Percentiles rank a stretch among this genome's conserved stretches.
phyloP scores from a whole-genome alignment of 495 filamentous ascomycete genomes.

The Penicillium lividum region DNA sequence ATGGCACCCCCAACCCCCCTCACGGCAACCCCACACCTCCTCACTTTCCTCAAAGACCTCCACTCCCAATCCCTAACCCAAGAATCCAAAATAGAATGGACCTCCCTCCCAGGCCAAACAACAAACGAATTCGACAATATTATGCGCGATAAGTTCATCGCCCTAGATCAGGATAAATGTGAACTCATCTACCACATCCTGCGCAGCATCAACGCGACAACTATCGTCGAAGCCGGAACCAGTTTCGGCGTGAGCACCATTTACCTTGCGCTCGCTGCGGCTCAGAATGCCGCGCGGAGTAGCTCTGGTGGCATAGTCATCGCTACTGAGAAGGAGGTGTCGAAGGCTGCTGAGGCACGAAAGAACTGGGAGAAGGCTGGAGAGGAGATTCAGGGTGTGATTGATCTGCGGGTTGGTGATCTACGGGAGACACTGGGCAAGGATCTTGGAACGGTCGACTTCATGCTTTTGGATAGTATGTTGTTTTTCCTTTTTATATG shows the following conservation, averaged over 20 bases:
- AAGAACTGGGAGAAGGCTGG: constrained; percentile 52
- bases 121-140: constrained; percentile 32
- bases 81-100: constrained; percentile 28
- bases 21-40: constrained; percentile 20
- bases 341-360: constrained; percentile 47
- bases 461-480: constrained; percentile 59
- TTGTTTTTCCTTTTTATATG: not conserved
- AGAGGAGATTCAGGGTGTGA: constrained; percentile 38
- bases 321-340: constrained; percentile 57
- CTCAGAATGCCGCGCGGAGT: constrained; percentile 24
- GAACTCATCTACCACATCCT: constrained; percentile 53
- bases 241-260: constrained; percentile 62
- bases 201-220: constrained; percentile 44
- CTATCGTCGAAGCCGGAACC: constrained; percentile 58
- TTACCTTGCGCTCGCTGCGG: constrained; percentile 57
- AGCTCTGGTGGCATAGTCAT: constrained; percentile 45
- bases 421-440: constrained; percentile 50
- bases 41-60: constrained; percentile 25
- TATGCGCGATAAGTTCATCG: constrained; percentile 56
- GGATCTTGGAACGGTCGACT: constrained; percentile 49
- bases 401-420: constrained; percentile 59
- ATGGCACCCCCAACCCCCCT: constrained; percentile 24
- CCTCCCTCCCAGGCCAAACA: constrained; percentile 14
- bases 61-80: constrained; percentile 33
- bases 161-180: constrained; percentile 56